Percentiles rank a stretch among this genome's conserved stretches.
These are phyloP conservation scores for Phytophthora kernoviae DNA, from an alignment of 352 stramenopile species.

Conservation along the genomic window DNA sequence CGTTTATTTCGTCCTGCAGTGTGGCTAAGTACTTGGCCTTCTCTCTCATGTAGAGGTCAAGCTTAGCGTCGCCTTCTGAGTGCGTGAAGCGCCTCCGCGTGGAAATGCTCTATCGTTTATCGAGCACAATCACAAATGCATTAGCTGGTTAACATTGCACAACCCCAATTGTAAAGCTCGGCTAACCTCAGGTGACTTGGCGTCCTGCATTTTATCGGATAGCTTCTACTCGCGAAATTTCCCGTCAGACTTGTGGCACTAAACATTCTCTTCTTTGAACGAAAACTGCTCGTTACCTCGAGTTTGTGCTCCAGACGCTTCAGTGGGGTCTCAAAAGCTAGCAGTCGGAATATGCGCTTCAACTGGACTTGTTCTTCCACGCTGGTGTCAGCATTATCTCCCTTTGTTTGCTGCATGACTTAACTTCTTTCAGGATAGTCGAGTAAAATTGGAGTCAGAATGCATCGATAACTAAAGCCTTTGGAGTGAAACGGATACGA, in stretches of 20 bases:
- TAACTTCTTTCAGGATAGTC: not conserved
- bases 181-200: conserved; percentile 21
- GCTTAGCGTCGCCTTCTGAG: conserved; percentile 44
- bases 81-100: conserved; percentile 22
- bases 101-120: conserved; percentile 23
- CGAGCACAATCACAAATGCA: conserved; percentile 1
- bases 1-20: conserved; percentile 62
- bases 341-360: conserved; percentile 65
- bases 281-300: conserved; percentile 33
- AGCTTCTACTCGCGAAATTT: conserved; percentile 36
- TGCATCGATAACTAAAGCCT: too few species aligned
- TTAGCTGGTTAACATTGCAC: conserved; percentile 18
- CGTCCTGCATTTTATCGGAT: conserved; percentile 38
- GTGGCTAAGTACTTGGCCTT: conserved; percentile 51
- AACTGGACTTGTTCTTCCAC: conserved; percentile 85
- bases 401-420: conserved; percentile 31
- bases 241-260: too few species aligned
- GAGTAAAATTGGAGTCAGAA: too few species aligned
- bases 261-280: too few species aligned
- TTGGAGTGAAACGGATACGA: too few species aligned
- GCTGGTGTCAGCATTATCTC: conserved; percentile 35
- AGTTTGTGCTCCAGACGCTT: conserved; percentile 67
- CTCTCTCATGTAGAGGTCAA: conserved; percentile 42
- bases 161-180: not conserved
- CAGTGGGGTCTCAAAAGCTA: conserved; percentile 70